These are phyloP conservation scores for Pelargonium nanum DNA, from an alignment of 345 rosid genomes.

Conservation along the genomic window DNA sequence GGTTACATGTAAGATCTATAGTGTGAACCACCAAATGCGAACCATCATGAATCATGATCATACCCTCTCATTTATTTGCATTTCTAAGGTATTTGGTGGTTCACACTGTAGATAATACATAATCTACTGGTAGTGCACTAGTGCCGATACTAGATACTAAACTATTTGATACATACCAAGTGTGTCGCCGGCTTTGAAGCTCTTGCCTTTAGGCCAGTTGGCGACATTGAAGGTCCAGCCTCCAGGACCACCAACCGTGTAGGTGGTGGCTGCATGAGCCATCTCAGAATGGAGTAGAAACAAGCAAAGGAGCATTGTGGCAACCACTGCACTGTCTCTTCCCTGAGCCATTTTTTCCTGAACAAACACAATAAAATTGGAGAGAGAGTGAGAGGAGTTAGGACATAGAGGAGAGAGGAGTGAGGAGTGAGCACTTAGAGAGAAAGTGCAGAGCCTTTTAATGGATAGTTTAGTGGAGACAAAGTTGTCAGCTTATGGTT, in stretches of 20 bases:
- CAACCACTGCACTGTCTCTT: background rate
- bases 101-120: background rate
- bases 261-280: slow-evolving; percentile 20
- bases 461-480: background rate
- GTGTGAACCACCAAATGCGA: too few relatives aligned
- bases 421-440: background rate
- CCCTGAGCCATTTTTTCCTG: background rate
- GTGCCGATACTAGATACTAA: background rate
- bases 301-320: background rate
- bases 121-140: background rate
- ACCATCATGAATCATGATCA: too few relatives aligned
- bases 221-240: slow-evolving; percentile 37
- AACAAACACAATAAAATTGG: background rate
- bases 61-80: too few relatives aligned
- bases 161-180: slow-evolving; percentile 21
- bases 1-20: too few relatives aligned
- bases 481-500: background rate
- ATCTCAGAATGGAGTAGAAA: background rate
- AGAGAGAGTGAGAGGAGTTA: background rate
- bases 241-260: slow-evolving; percentile 29
- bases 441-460: background rate
- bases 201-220: slow-evolving; percentile 39
- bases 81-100: too few relatives aligned
- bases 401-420: background rate
- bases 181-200: slow-evolving; percentile 40